phyloP scores from a whole-genome alignment of 2,329 filamentous ascomycete species.

The Calonectria naviculata region DNA sequence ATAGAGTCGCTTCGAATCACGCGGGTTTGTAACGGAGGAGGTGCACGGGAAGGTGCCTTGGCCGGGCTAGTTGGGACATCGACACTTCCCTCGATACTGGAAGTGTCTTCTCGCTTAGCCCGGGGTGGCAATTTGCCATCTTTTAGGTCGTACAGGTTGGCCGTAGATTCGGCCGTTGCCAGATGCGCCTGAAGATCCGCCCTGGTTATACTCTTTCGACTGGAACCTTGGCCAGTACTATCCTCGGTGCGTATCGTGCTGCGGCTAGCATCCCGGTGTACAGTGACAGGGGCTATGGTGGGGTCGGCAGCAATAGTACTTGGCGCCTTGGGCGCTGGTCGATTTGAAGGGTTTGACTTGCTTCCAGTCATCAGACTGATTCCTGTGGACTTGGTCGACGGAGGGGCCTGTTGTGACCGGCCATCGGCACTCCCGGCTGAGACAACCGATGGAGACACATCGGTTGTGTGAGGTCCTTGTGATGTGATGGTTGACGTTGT shows the following conservation, averaged over 20 bases:
- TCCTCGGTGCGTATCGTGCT: slow-evolving; percentile 57
- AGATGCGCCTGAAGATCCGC: slow-evolving; percentile 53
- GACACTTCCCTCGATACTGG: slow-evolving; percentile 58
- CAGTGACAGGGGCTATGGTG: slow-evolving; percentile 61
- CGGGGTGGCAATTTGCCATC: slow-evolving; percentile 49
- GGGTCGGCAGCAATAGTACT: slow-evolving; percentile 54
- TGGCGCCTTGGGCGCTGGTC: slow-evolving; percentile 56
- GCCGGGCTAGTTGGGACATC: slow-evolving; percentile 60
- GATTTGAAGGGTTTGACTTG: slow-evolving; percentile 54
- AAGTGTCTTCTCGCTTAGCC: slow-evolving; percentile 55
- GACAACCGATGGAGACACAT: slow-evolving; percentile 50
- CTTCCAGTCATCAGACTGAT: slow-evolving; percentile 57
- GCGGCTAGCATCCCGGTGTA: slow-evolving; percentile 60
- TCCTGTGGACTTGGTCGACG: slow-evolving; percentile 61
- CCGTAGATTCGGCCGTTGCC: slow-evolving; percentile 48
- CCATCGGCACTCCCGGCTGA: slow-evolving; percentile 50
- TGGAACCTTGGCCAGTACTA: slow-evolving; percentile 47
- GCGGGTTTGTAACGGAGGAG: slow-evolving; percentile 49
- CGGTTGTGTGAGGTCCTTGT: slow-evolving; percentile 44
- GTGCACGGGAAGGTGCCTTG: slow-evolving; percentile 46
- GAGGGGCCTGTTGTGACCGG: slow-evolving; percentile 53
- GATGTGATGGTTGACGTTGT: slow-evolving; percentile 46
- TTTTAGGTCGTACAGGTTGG: slow-evolving; percentile 51
- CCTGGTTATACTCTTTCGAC: slow-evolving; percentile 56
- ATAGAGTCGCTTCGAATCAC: slow-evolving; percentile 48